Base-by-base conservation (phyloP, 768 basidiomycete species). In the Rhodosporidiobolus sp. region DNA sequence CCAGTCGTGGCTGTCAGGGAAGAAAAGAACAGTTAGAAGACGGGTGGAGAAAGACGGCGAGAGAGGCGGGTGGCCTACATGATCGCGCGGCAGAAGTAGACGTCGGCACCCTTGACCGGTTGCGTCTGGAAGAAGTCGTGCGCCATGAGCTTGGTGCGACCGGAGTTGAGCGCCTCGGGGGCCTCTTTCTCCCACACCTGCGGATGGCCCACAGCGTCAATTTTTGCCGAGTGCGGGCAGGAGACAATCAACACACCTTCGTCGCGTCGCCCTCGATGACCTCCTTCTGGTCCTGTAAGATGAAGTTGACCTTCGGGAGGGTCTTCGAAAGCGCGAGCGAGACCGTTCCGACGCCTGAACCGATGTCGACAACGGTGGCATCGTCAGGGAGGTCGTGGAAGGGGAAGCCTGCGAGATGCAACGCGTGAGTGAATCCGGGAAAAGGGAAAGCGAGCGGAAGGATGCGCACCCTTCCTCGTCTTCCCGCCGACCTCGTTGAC, bases 41-140 rank as follows among this genome's bases (percentile, higher is more conserved):
- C 20, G n/a, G n/a, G 6, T 11, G 26, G 35, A 58, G 57, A 58
- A 35, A 20, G 2, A 59, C 4, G 34, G 38, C 32, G 34, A n/a
- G 35, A 32, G 16, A 43, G 8, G 38, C 8, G n/a, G n/a, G n/a
- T n/a, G 38, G 14, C 38, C 8, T 7, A 43, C 38, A 43, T 43
- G 38, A 43, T 43, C 8, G 38, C 38, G 38, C 38, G 38, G 43
- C 90, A 82, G 46, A 91, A 82, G 78, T 88, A 92, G 11, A 90
- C 86, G 0, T 88, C 85, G 8, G 70, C 88, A 83, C 63, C 85
- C 76, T 67, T 77, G 22, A 79, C 64, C 1, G 81, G 81, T 77
- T 91, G 90, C 0, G 86, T 85, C 8, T 83, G 85, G 79, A 91
- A 91, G 79, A 91, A 91, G 81, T 91, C 89, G 76, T 91, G 90